Base-by-base conservation (phyloP, 306 rosid genomes). In the Mimosa bimucronata region DNA sequence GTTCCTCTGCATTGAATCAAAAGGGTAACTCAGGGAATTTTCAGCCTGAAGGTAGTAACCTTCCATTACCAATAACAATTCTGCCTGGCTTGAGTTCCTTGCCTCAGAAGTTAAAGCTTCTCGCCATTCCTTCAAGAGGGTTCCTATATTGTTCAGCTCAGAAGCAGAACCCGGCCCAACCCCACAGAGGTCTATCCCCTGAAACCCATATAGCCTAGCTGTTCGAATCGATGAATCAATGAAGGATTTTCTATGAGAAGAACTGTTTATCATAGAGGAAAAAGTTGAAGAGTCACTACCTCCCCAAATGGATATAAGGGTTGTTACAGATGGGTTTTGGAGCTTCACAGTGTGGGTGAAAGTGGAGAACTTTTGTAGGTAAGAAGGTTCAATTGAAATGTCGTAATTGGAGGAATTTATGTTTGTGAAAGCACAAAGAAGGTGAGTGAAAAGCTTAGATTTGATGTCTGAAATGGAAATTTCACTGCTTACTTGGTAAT, bases 381-480 rank as follows among this genome's bases (percentile, higher is more conserved):
- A 31, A 12, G 78, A 65, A 31, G 26, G 66, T 53, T 79, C 37
- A 40, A 76, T 70, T 1, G 30, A 64, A 70, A 80, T 62, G 9
- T 52, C 41, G 71, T 62, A 79, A 7, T 30, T 62, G 48, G 84
- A 61, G 31, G 83, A 30, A 26, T 80, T 69, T 62, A 79, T 26
- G 21, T 0, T 19, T 0, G 81, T 81, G 10, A 79, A 84, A 76
- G 58, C 84, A 12, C 77, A 84, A 40, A 75, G 28, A 4, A 84
- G 80, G 87, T 84, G 87, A 23, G 81, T 80, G 61, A 79, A 84
- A 26, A 84, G 69, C 50, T 57, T 73, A 15, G 84, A 71, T 37
- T 76, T 66, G 62, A 76, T 64, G 41, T 41, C 60, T 5, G 81
- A 76, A 38, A 66, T 40, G 5, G 57, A 14, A 44, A 73, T 37